These are phyloP conservation scores for Pseudomonodictys pantanalensis DNA, from an alignment of 495 filamentous ascomycete genomes.

Conservation along the genomic window DNA sequence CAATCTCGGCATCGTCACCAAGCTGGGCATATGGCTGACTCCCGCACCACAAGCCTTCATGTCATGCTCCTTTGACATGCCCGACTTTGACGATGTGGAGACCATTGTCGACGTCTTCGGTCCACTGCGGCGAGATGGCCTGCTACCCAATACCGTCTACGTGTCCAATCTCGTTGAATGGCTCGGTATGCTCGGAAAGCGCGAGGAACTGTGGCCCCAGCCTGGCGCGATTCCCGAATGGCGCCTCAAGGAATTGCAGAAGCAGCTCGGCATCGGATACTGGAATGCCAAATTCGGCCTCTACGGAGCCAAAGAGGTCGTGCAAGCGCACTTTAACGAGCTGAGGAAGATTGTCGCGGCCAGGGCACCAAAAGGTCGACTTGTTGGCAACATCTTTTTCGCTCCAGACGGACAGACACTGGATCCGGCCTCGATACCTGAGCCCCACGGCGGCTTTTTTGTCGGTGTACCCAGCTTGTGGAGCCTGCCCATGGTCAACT, in stretches of 20 bases:
- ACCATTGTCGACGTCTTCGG: conserved; percentile 48
- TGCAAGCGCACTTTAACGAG: conserved; percentile 50
- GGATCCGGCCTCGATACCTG: conserved; percentile 38
- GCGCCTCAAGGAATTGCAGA: conserved; percentile 46
- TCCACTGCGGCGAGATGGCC: conserved; percentile 26
- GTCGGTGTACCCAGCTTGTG: conserved; percentile 27
- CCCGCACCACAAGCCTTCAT: conserved; percentile 51
- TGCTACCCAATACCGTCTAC: conserved; percentile 29
- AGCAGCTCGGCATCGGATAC: conserved; percentile 45
- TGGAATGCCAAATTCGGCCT: conserved; percentile 51
- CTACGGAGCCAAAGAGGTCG: conserved; percentile 45
- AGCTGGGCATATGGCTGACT: conserved; percentile 48
- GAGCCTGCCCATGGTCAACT: conserved; percentile 29
- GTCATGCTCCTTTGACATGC: conserved; percentile 50
- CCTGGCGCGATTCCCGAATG: conserved; percentile 49
- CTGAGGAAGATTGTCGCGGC: conserved; percentile 40
- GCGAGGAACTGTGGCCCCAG: conserved; percentile 47
- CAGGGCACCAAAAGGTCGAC: conserved; percentile 42
- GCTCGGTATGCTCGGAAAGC: conserved; percentile 47
- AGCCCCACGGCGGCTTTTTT: conserved; percentile 26
- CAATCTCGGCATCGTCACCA: conserved; percentile 52
- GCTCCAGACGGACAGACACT: conserved; percentile 42
- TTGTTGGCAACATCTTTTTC: conserved; percentile 41
- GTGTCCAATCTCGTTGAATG: conserved; percentile 45
- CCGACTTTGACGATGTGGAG: conserved; percentile 47